Percentiles rank a stretch among this genome's conserved stretches.
Evolutionary conservation across 1,139 yeast species (phyloP).

Genomic region (Suhomyces panamericanus): DNA sequence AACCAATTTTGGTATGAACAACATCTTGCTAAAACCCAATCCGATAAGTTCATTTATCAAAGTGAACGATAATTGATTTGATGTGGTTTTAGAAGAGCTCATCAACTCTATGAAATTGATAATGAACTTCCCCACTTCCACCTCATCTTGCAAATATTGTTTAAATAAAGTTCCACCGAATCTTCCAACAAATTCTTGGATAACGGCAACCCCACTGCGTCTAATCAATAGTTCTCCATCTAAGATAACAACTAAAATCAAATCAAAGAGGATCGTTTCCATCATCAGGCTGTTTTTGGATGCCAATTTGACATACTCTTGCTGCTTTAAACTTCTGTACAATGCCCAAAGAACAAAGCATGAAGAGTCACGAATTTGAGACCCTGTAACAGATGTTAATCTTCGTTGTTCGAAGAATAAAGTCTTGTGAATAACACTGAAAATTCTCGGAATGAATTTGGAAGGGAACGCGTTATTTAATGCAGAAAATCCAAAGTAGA

Average conservation of each 20-base stretch:
- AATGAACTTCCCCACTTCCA: conserved; percentile 34
- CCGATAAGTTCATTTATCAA: conserved; percentile 26
- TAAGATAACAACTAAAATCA: conserved; percentile 58
- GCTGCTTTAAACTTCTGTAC: conserved; percentile 24
- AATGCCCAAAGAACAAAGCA: conserved; percentile 63
- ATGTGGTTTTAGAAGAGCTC: conserved; percentile 14
- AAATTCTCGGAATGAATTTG: conserved; percentile 23
- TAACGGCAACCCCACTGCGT: conserved; percentile 81
- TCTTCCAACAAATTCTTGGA: conserved; percentile 84
- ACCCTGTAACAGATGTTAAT: conserved; percentile 55
- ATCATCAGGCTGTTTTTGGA: conserved; percentile 19
- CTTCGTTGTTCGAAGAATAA: conserved; percentile 55
- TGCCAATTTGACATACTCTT: conserved; percentile 13
- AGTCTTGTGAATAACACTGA: conserved; percentile 44
- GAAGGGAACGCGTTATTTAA: conserved; percentile 32
- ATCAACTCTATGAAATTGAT: conserved; percentile 60
- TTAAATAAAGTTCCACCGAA: conserved; percentile 45
- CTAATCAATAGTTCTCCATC: conserved; percentile 76
- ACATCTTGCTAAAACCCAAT: conserved; percentile 27
- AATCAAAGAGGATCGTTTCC: conserved; percentile 35
- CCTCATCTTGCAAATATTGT: conserved; percentile 16
- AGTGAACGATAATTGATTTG: conserved; percentile 26
- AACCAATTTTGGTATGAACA: conserved; percentile 32
- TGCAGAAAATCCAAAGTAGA: conserved; percentile 38
- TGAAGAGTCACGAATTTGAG: conserved; percentile 78